Base-by-base conservation (phyloP, 2,329 filamentous ascomycete genomes). In the Fusarium foetens region DNA sequence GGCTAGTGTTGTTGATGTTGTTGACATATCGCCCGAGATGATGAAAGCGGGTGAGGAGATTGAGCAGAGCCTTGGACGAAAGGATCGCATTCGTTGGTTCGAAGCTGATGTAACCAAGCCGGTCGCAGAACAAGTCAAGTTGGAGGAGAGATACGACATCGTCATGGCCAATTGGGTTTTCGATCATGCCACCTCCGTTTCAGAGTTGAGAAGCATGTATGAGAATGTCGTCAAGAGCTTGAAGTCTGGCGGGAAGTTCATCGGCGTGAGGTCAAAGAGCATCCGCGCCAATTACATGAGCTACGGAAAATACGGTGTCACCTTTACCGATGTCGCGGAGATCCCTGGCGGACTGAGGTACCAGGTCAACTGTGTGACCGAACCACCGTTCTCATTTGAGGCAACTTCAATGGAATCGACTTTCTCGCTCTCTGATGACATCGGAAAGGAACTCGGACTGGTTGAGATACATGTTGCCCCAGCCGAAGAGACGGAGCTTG, bases 131-230 rank as follows among this genome's bases (percentile, higher is more conserved):
- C 55, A 58, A 21, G 25, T 21, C 9, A 31, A 12, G 8, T 16
- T 58, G 19, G 55, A 58, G 8, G 23, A 58, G 0, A 21, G 13
- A 0, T 58, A 58, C 23, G 55, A 58, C 0, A 21, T 58, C 3
- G 55, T 58, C 21, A 58, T 52, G 55, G 55, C 55, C 10, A 58
- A 58, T 17, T 58, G 55, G 55, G 55, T 58, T 16, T 58, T 52
- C 8, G 55, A 58, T 8, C 55, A 58, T 31, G 55, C 55, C 2
- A 39, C 55, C 6, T 58, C 55, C 4, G 12, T 58, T 5, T 25
- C 55, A 0, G 55, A 58, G 7, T 3, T 58, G 17, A 38, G 55
- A 17, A 58, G 55, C 25, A 58, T 58, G 55, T 39, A 58, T 3
- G 55, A 52, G 17, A 58, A 58, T 58, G 43, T 58, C 3, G 25